These are phyloP conservation scores for Yamadazyma mexicana DNA, from an alignment of 1,139 yeast genomes.

Conservation along the genomic window DNA sequence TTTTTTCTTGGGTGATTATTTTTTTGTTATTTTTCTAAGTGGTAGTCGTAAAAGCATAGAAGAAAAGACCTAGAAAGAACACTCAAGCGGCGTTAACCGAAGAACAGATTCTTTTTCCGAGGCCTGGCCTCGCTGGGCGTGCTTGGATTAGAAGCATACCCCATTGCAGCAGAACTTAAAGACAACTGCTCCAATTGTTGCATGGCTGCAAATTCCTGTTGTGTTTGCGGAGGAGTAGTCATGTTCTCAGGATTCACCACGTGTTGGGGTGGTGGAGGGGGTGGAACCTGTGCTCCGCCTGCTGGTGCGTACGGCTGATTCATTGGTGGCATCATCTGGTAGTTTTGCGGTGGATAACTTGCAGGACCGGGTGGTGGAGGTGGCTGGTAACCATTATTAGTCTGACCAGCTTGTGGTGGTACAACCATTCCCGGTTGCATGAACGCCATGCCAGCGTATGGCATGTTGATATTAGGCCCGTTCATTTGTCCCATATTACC, in stretches of 20 bases:
- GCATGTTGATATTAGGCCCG: background rate
- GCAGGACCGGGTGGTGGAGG: background rate
- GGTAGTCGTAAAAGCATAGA: background rate
- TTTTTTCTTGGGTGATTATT: no score
- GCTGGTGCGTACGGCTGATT: slow-evolving; percentile 5
- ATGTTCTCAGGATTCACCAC: background rate
- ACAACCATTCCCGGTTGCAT: background rate
- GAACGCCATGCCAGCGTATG: background rate
- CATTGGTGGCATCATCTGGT: slow-evolving; percentile 2
- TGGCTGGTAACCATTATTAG: background rate
- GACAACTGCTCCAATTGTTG: slow-evolving; percentile 52
- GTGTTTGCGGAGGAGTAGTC: slow-evolving; percentile 4
- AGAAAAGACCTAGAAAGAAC: background rate
- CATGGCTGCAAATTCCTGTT: slow-evolving; percentile 29
- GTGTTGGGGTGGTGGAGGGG: background rate
- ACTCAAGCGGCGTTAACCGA: background rate
- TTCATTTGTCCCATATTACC: background rate
- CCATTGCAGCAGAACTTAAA: slow-evolving; percentile 50
- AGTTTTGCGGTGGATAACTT: slow-evolving; percentile 2
- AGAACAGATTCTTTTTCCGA: slow-evolving; percentile 9
- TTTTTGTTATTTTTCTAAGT: background rate
- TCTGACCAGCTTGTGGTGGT: background rate
- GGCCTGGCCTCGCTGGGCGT: slow-evolving; percentile 25
- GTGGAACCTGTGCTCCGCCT: slow-evolving; percentile 2
- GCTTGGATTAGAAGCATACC: slow-evolving; percentile 48